Evolutionary conservation across 495 filamentous ascomycete genomes (phyloP).

Genomic region (Letharia columbiana): DNA sequence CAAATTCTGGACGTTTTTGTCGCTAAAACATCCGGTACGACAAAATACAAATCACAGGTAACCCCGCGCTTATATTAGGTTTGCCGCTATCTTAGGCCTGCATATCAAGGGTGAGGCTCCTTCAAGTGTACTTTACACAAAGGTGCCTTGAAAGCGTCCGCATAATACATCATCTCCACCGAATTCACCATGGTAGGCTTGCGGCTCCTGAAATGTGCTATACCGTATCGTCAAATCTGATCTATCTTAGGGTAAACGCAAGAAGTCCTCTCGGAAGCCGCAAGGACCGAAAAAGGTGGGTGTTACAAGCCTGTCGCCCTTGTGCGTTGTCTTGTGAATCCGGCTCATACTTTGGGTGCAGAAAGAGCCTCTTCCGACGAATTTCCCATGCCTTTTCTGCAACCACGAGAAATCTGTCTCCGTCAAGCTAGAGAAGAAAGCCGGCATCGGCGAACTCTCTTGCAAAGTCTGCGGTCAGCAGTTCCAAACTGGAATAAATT

Average conservation of each 20-base stretch:
- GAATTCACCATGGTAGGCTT: conserved; percentile 10
- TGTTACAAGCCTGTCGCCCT: conserved; percentile 1
- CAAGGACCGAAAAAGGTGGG: conserved; percentile 73
- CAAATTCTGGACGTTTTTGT: too few species aligned
- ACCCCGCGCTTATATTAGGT: conserved; percentile 5
- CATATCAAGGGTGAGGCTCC: neutral
- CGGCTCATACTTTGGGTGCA: conserved; percentile 30
- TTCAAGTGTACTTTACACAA: too few species aligned
- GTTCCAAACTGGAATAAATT: conserved; percentile 88
- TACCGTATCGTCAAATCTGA: conserved; percentile 4
- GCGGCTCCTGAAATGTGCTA: neutral
- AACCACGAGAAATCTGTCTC: conserved; percentile 89
- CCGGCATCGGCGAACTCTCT: conserved; percentile 68
- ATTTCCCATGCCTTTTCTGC: conserved; percentile 95
- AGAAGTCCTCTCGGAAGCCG: conserved; percentile 83
- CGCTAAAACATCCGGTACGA: neutral
- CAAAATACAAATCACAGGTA: neutral
- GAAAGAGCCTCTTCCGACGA: conserved; percentile 78
- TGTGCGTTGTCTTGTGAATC: neutral
- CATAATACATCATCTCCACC: neutral
- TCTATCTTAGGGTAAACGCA: conserved; percentile 70
- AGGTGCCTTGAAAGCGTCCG: neutral
- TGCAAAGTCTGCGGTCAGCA: conserved; percentile 91
- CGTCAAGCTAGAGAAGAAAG: conserved; percentile 86
- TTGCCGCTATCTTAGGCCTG: conserved; percentile 4